Percentiles rank a stretch among this genome's conserved stretches.
These are phyloP conservation scores for Alternaria conjuncta DNA, from an alignment of 2,329 filamentous ascomycete species.

Conservation along the genomic window DNA sequence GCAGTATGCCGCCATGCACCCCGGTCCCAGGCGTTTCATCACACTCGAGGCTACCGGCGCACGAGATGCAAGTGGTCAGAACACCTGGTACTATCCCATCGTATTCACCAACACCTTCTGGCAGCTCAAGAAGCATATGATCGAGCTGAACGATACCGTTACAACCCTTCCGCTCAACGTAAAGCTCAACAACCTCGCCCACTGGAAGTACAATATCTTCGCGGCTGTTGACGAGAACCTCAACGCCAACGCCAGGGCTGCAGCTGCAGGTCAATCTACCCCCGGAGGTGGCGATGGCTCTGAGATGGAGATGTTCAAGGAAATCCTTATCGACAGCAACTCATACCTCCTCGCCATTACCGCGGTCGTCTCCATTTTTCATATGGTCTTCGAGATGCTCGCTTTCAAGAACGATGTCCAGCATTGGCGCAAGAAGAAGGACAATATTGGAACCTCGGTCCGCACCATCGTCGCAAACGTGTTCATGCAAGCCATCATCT, in stretches of 20 bases:
- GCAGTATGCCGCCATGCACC: slow-evolving; percentile 70
- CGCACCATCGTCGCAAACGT: slow-evolving; percentile 96
- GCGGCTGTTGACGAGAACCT: slow-evolving; percentile 85
- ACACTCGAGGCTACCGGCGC: slow-evolving; percentile 80
- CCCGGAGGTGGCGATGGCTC: slow-evolving; percentile 85
- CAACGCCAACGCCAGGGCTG: slow-evolving; percentile 80
- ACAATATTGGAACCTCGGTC: slow-evolving; percentile 94
- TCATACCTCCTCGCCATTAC: slow-evolving; percentile 88
- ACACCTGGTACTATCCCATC: slow-evolving; percentile 92
- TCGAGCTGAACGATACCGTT: slow-evolving; percentile 86
- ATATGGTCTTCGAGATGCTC: slow-evolving; percentile 94
- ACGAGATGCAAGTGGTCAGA: slow-evolving; percentile 81
- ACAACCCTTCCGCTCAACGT: slow-evolving; percentile 81
- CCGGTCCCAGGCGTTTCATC: slow-evolving; percentile 78
- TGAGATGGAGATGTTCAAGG: slow-evolving; percentile 97
- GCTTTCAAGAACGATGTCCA: slow-evolving; percentile 97
- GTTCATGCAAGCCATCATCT: slow-evolving; percentile 95
- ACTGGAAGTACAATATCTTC: slow-evolving; percentile 91
- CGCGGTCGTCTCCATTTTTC: slow-evolving; percentile 80
- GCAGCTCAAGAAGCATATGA: slow-evolving; percentile 94
- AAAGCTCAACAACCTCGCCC: slow-evolving; percentile 77
- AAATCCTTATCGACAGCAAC: slow-evolving; percentile 92
- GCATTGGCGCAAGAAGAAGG: slow-evolving; percentile 99
- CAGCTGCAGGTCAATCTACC: slow-evolving; percentile 72
- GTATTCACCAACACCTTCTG: slow-evolving; percentile 96